Percentiles rank a stretch among this genome's conserved stretches.
Conservation (phyloP, 805 yeast genomes). For the Saccharomycopsis sp. region DNA sequence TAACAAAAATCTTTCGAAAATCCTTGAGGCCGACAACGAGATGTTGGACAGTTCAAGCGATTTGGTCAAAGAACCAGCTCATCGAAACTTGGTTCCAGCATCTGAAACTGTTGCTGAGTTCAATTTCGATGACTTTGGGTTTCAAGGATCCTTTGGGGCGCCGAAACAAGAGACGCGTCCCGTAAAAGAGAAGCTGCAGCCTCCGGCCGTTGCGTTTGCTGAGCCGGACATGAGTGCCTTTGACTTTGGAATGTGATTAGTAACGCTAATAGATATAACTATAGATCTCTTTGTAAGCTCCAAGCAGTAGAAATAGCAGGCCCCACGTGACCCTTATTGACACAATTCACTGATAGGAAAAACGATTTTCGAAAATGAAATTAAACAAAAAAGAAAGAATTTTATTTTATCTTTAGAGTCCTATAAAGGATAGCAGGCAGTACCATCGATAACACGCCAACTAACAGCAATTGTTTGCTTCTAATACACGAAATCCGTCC, state of each 20-base stretch:
- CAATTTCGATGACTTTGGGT: not conserved
- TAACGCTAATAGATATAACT: not conserved
- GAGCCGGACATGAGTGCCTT: slow-evolving; percentile 71
- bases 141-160: not conserved
- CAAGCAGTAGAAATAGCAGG: too few species aligned
- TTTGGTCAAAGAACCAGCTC: not conserved
- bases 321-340: too few species aligned
- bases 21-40: not conserved
- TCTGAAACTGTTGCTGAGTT: not conserved
- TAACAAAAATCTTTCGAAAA: not conserved
- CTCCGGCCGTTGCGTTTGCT: slow-evolving; percentile 44
- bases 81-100: not conserved
- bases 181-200: slow-evolving; percentile 23
- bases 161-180: not conserved
- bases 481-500: not conserved
- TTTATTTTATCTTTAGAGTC: too few species aligned
- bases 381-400: not conserved
- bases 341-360: too few species aligned
- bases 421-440: not conserved
- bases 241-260: slow-evolving; percentile 34
- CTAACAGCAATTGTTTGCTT: not conserved
- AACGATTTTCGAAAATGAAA: too few species aligned
- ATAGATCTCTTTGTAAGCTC: too few species aligned
- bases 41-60: not conserved
- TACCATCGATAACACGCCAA: not conserved